These are phyloP conservation scores for Gastrodia elata DNA, from an alignment of 106 monocot genomes.

Conservation along the genomic window DNA sequence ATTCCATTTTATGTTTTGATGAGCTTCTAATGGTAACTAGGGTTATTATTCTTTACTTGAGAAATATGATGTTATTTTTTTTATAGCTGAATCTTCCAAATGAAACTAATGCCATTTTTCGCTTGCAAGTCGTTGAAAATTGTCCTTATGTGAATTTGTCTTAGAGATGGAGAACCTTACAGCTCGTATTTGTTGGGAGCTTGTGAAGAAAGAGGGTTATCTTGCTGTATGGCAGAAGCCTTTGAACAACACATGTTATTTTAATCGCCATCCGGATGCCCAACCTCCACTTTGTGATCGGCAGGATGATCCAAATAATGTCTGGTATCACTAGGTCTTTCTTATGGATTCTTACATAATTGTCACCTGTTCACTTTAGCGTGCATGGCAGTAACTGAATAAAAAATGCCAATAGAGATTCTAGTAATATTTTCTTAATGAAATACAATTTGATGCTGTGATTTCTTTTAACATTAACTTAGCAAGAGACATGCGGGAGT, in stretches of 20 bases:
- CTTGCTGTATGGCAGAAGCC: slow-evolving; percentile 96
- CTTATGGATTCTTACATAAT: background rate
- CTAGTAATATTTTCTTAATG: background rate
- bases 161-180: slow-evolving; percentile 93
- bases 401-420: background rate
- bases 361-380: background rate
- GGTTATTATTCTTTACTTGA: background rate
- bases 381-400: background rate
- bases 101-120: background rate
- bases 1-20: background rate
- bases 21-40: background rate
- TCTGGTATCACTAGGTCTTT: slow-evolving; percentile 63
- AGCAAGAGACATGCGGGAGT: background rate
- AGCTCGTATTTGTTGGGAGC: slow-evolving; percentile 74
- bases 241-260: slow-evolving; percentile 73
- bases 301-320: slow-evolving; percentile 59
- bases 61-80: background rate
- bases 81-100: background rate
- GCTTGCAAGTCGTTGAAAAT: background rate
- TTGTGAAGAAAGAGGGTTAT: slow-evolving; percentile 92
- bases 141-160: background rate
- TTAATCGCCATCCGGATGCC: slow-evolving; percentile 32
- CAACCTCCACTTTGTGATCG: slow-evolving; percentile 69
- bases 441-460: background rate
- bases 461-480: background rate